phyloP scores from a whole-genome alignment of 805 yeast genomes.

The Candida dajiaensis region DNA sequence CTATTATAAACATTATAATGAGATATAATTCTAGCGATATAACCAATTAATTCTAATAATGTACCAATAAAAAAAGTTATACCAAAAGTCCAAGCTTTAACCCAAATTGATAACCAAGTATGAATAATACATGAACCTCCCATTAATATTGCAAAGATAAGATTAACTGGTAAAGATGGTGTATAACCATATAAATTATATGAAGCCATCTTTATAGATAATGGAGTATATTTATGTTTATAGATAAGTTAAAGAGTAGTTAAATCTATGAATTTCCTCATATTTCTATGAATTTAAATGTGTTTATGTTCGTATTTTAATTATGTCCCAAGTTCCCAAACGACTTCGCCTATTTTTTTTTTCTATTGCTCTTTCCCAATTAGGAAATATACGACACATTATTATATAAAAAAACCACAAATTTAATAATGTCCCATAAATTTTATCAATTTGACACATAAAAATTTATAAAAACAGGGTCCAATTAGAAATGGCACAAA shows the following conservation, averaged over 20 bases:
- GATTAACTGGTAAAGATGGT: background rate
- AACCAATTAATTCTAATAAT: slow-evolving; percentile 62
- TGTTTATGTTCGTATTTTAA: no score
- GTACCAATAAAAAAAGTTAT: slow-evolving; percentile 49
- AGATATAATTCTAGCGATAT: slow-evolving; percentile 50
- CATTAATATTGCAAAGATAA: slow-evolving; percentile 41
- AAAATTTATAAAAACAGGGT: background rate
- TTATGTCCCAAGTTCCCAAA: no score
- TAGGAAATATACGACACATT: no score
- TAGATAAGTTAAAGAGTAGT: no score
- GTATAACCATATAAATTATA: background rate
- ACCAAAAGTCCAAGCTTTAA: slow-evolving; percentile 61
- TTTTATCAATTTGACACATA: background rate
- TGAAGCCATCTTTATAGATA: no score
- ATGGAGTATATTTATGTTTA: no score
- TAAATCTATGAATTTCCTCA: no score
- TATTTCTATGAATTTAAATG: no score
- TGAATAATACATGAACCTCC: slow-evolving; percentile 40
- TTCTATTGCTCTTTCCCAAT: no score
- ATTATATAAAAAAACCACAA: no score
- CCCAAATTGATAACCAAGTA: slow-evolving; percentile 34
- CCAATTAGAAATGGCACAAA: background rate
- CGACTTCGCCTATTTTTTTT: no score
- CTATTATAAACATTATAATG: slow-evolving; percentile 30
- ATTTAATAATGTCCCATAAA: no score